Conservation (phyloP, 179 eudicot genomes). For the Heliamphora pulchella region DNA sequence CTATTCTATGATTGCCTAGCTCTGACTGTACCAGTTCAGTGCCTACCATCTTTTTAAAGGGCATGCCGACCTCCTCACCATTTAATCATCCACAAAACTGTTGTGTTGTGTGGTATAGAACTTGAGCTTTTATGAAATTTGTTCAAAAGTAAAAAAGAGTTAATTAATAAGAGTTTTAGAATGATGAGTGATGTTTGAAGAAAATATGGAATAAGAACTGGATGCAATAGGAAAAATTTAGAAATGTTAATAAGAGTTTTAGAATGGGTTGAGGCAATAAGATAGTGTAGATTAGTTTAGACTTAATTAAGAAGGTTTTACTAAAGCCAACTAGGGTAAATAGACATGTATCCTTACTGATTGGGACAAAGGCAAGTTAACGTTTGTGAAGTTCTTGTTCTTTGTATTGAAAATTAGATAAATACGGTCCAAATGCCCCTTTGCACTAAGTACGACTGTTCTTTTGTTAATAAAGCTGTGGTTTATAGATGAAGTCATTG, state of each 20-base stretch:
- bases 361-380: background rate
- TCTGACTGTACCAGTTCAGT: too few species aligned
- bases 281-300: background rate
- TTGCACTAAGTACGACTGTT: background rate
- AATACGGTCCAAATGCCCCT: background rate
- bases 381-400: background rate
- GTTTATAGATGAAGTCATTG: background rate
- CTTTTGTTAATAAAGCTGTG: background rate
- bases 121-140: background rate
- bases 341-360: background rate
- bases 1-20: too few species aligned
- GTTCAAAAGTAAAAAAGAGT: background rate
- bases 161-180: background rate
- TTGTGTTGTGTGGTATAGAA: too few species aligned
- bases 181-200: background rate
- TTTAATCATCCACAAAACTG: too few species aligned
- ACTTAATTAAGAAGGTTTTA: background rate
- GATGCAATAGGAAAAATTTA: background rate
- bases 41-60: too few species aligned
- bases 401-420: background rate
- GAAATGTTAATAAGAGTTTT: background rate
- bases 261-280: background rate
- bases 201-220: background rate
- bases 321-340: background rate
- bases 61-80: too few species aligned